Conservation (phyloP, 306 rosid genomes). For the Trifolium fragiferum region DNA sequence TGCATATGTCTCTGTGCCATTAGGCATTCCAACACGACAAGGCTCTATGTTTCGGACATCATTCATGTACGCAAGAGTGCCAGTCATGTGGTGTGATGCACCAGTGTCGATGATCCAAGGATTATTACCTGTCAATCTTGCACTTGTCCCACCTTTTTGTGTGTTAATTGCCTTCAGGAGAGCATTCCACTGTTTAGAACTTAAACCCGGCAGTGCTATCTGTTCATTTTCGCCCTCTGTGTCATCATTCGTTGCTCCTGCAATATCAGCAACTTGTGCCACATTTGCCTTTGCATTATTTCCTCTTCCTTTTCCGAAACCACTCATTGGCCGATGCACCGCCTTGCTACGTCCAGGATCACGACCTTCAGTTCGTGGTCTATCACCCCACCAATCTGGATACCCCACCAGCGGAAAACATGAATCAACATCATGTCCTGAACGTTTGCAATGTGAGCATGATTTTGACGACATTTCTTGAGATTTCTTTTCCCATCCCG, state of each 20-base stretch:
- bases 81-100: background rate
- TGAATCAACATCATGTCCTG: too few species aligned
- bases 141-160: background rate
- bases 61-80: background rate
- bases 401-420: too few species aligned
- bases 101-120: background rate
- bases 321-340: background rate
- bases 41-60: background rate
- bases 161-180: background rate
- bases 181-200: background rate
- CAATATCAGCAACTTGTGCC: background rate
- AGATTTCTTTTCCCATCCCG: too few species aligned
- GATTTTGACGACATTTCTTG: too few species aligned
- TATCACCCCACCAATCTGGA: too few species aligned
- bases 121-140: background rate
- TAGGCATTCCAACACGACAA: background rate
- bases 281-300: background rate
- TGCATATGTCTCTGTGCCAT: too few species aligned
- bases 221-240: background rate
- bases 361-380: too few species aligned
- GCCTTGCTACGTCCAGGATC: background rate
- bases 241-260: background rate
- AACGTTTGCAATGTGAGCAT: too few species aligned
- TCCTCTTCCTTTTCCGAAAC: background rate
- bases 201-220: background rate